Conservation (phyloP, 1,284 basidiomycete genomes). For the Moniliophthora roreri region DNA sequence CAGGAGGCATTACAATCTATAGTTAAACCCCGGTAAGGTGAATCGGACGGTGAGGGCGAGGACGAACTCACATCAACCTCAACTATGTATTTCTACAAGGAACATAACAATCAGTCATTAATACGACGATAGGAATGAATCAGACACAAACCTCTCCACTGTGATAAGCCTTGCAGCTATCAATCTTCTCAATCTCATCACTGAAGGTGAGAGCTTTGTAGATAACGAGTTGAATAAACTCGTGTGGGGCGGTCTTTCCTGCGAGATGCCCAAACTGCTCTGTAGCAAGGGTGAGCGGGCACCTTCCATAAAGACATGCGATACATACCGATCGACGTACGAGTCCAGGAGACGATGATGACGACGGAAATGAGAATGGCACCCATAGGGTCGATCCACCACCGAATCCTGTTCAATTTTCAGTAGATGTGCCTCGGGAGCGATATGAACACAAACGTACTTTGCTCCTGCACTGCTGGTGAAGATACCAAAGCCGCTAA, state of each 20-base stretch:
- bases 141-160: background rate
- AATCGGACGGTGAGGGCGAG: background rate
- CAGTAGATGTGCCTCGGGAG: too few relatives aligned
- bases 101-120: too few relatives aligned
- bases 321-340: background rate
- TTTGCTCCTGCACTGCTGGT: slow-evolving; percentile 91
- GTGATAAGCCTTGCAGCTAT: slow-evolving; percentile 88
- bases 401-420: too few relatives aligned
- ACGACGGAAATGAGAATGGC: slow-evolving; percentile 63
- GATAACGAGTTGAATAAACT: slow-evolving; percentile 87
- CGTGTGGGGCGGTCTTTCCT: slow-evolving; percentile 87
- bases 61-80: slow-evolving; percentile 37
- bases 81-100: background rate
- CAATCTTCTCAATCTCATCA: slow-evolving; percentile 82
- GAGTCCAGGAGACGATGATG: slow-evolving; percentile 6
- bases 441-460: too few relatives aligned
- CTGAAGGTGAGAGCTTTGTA: slow-evolving; percentile 93
- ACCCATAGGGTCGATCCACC: slow-evolving; percentile 88
- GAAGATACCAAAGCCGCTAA: slow-evolving; percentile 62
- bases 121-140: too few relatives aligned
- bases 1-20: slow-evolving; percentile 6
- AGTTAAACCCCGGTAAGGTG: background rate
- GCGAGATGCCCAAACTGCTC: slow-evolving; percentile 85
- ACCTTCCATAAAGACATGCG: slow-evolving; percentile 9
- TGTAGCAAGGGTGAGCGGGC: slow-evolving; percentile 80